These are phyloP conservation scores for Gigaspora rosea DNA, from an alignment of 192 early-diverging fungal genomes.

Conservation along the genomic window DNA sequence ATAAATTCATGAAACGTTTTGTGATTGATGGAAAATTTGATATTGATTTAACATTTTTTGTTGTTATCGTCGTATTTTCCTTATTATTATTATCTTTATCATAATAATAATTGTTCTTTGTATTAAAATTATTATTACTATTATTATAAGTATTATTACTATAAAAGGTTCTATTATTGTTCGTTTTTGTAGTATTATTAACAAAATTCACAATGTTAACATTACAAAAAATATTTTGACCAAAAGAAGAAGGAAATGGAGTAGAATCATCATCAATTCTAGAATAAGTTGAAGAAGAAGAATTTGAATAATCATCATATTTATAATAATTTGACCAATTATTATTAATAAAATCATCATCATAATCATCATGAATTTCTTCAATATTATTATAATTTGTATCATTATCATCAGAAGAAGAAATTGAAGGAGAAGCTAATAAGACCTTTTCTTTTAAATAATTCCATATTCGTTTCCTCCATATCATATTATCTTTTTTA, in stretches of 20 bases:
- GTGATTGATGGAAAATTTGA: too few species aligned
- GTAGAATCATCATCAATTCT: not conserved
- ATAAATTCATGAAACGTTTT: too few species aligned
- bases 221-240: not conserved
- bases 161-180: not conserved
- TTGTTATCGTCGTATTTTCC: too few species aligned
- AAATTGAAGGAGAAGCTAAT: not conserved
- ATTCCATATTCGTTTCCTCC: conserved; percentile 13
- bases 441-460: not conserved
- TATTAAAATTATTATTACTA: not conserved
- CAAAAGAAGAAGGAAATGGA: conserved; percentile 15
- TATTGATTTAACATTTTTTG: too few species aligned
- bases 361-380: not conserved
- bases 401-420: not conserved
- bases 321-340: not conserved
- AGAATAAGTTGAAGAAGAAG: not conserved
- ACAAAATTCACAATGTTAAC: not conserved
- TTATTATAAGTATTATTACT: not conserved
- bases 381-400: not conserved
- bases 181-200: not conserved
- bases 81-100: too few species aligned
- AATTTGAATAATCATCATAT: not conserved
- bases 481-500: not conserved
- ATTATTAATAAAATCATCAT: not conserved
- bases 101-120: too few species aligned